A percentile compares a stretch with the other conserved stretches of the same genome.
Conservation (phyloP, 305 asterid genomes). For the Fraxinus baroniana region DNA sequence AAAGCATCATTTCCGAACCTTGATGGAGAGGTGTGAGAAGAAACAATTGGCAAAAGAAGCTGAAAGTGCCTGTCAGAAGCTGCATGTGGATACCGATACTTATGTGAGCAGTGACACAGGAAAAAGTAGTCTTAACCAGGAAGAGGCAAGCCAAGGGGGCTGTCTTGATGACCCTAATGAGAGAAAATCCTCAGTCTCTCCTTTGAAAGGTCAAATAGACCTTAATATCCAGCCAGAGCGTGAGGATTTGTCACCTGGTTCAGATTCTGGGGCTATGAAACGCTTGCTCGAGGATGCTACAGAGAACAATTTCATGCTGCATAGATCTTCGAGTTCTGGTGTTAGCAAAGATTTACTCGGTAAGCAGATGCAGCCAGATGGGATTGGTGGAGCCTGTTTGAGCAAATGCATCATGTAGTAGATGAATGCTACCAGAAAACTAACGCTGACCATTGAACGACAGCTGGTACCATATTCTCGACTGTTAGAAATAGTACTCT, state of each 20-base stretch:
- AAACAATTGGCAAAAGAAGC: conserved; percentile 35
- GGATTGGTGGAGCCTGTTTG: conserved; percentile 27
- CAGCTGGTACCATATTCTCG: neutral
- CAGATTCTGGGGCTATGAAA: conserved; percentile 37
- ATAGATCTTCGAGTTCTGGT: conserved; percentile 26
- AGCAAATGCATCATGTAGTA: conserved; percentile 16
- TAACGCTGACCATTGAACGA: conserved; percentile 12
- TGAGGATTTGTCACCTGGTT: conserved; percentile 56
- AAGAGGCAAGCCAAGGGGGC: conserved; percentile 34
- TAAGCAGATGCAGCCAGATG: conserved; percentile 32
- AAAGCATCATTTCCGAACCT: conserved; percentile 31
- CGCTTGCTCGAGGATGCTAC: conserved; percentile 24
- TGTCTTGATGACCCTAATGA: conserved; percentile 28
- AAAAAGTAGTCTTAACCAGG: conserved; percentile 35
- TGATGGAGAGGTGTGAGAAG: conserved; percentile 37
- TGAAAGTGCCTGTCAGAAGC: conserved; percentile 24
- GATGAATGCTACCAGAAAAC: conserved; percentile 4
- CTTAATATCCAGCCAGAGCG: conserved; percentile 86
- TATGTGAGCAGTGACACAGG: conserved; percentile 10
- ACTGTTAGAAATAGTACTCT: neutral
- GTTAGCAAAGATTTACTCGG: conserved; percentile 30
- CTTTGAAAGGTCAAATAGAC: conserved; percentile 73
- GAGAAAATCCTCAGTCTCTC: conserved; percentile 32
- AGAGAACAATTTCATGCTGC: conserved; percentile 39
- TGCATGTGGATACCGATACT: conserved; percentile 16